Evolutionary conservation across 495 filamentous ascomycete genomes (phyloP), one percentile per base, ranked within the genome.

Genomic region (Tuber brumale): DNA sequence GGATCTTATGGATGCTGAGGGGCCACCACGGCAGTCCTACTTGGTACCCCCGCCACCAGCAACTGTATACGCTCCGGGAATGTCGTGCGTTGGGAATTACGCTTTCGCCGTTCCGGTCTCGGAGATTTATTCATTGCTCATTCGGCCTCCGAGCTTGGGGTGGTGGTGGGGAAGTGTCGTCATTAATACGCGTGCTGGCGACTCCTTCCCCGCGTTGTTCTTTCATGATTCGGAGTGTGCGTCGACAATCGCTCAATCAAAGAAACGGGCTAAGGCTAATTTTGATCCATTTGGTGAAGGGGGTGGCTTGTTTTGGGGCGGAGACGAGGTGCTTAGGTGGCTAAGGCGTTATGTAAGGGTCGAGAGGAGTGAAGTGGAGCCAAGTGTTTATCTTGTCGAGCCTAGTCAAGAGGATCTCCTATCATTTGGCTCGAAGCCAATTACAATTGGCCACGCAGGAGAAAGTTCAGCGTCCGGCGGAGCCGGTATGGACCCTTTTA

Each of bases 111-210:
- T 98, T 19, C 95, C 96, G 9, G 88, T 97, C 21, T 93, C 89
- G 57, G 91, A 95, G 75, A 92, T 99, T 77, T 99, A 94, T 84
- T 94, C 92, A 46, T 85, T 98, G 19, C 89, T 97, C 14, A 91
- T 99, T 35, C 90, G 95, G 12, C 95, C 96, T 10, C 95, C 95
- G 27, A 97, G 93, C 84, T 83, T 97, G 27, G 95, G 95, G 37
- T 99, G 95, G 95, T 98, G 96, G 95, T 97, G 94, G 84, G 95
- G 95, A 61, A 96, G 93, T 80, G 80, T 98, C 6, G 92, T 99
- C 57, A 93, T 98, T 84, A 98, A 98, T 80, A 93, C 92, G 0
- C 87, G 93, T 9, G 91, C 91, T 3, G 95, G 96, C 4, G 93
- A 97, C 83, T 92, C 90, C 82, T 97, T 97, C 81, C 95, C 95